Percentiles rank a stretch among this genome's conserved stretches.
These are phyloP conservation scores for Clarireedia paspali DNA, from an alignment of 2,329 filamentous ascomycete genomes.

Conservation along the genomic window DNA sequence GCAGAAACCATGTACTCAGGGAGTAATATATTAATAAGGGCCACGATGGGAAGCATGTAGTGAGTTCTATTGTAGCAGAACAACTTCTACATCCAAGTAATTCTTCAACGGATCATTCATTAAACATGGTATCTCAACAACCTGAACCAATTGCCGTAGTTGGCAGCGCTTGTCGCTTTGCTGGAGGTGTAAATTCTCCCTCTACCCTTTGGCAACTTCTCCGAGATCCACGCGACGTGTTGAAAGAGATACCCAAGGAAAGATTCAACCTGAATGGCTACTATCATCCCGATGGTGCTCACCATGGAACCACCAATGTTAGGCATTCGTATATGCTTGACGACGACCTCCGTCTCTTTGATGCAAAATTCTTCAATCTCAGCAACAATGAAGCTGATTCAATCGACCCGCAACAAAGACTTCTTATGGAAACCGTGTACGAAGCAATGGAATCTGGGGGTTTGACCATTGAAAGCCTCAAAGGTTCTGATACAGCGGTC, in stretches of 20 bases:
- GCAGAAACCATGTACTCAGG: too few relatives aligned
- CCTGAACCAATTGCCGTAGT: constrained; percentile 11
- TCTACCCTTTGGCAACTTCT: constrained; percentile 31
- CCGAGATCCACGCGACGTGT: constrained; percentile 16
- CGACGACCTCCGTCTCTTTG: neutral
- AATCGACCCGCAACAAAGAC: neutral
- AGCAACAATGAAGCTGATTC: neutral
- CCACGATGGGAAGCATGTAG: too few relatives aligned
- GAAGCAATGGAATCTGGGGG: neutral
- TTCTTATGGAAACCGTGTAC: neutral
- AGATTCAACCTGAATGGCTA: constrained; percentile 44
- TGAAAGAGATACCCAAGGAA: constrained; percentile 19
- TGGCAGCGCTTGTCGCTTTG: constrained; percentile 9
- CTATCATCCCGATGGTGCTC: constrained; percentile 38
- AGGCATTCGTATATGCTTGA: neutral
- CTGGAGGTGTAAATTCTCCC: constrained; percentile 11
- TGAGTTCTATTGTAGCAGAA: too few relatives aligned
- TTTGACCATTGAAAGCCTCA: neutral
- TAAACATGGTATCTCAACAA: neutral
- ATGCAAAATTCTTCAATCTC: neutral
- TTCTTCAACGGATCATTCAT: too few relatives aligned
- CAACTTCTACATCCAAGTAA: too few relatives aligned
- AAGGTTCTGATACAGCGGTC: constrained; percentile 23
- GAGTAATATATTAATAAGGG: too few relatives aligned
- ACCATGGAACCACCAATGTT: constrained; percentile 13